Evolutionary conservation across 2,329 filamentous ascomycete species (phyloP), one percentile per base, ranked within the genome.

Genomic region (Beauveria asiatica): DNA sequence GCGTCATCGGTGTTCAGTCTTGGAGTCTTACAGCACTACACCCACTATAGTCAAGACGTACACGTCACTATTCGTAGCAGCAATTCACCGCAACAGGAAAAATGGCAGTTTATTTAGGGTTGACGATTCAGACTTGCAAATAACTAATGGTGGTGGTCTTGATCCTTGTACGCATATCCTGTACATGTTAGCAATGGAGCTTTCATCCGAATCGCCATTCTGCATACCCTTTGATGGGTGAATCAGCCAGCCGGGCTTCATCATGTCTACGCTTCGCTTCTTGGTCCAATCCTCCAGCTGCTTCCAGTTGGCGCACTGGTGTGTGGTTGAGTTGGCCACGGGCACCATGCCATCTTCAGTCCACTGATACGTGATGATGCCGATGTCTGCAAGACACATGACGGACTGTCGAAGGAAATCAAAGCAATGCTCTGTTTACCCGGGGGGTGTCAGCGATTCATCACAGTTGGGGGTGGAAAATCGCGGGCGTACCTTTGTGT

Each of bases 341-440:
- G 61, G 61, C 2, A 60, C 52, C 30, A 57, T 27, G 57, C 58
- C 19, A 17, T 55, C 46, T 11, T 52, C 45, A 23, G 46, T 48
- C 61, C 61, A 62, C 41, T 62, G 61, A 21, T 56, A 60, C 9
- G 61, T 62, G 27, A 62, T 60, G 25, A 60, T 53, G n/a, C 53
- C 53, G 5, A 61, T 27, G 5, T 61, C 59, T 2, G 59, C 54
- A 8, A 51, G 45, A 9, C 59, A 61, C 59, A 61, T 61, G 39
- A 53, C 41, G 7, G 59, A 50, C 13, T 61, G 59, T 9, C 59
- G 54, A 42, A 61, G 59, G 48, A 53, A 58, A 23, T 61, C 59
- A 25, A 61, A 52, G 30, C 59, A 61, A 39, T 61, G 59, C 13
- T 61, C 59, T 61, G 10, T 3, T 33, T n/a, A n/a, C n/a, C 1